A percentile compares a stretch with the other conserved stretches of the same genome.
phyloP scores from a whole-genome alignment of 2,329 filamentous ascomycete species.

The Aspergillus clavatus region DNA sequence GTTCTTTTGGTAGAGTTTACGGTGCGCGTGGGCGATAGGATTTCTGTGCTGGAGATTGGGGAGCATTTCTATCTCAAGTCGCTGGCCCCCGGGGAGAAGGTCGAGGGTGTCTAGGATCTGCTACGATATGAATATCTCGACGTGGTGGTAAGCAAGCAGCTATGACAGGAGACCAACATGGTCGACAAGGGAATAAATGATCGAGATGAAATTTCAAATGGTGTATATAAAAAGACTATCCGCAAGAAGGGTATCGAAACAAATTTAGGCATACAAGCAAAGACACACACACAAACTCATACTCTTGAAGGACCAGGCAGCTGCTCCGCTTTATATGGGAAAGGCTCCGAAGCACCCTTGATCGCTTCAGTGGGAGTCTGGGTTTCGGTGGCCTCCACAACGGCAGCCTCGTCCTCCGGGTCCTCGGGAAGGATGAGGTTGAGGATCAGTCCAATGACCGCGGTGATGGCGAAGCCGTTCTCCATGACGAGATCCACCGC shows the following conservation, averaged over 20 bases:
- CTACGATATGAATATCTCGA: neutral
- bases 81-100: conserved; percentile 30
- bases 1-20: conserved; percentile 29
- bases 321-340: neutral
- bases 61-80: conserved; percentile 43
- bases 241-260: neutral
- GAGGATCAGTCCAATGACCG: conserved; percentile 65
- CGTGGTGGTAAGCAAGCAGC: neutral
- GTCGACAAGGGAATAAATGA: no score
- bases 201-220: no score
- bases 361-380: conserved; percentile 13
- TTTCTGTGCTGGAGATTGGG: conserved; percentile 40
- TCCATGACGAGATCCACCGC: conserved; percentile 64
- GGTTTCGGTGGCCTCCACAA: conserved; percentile 21
- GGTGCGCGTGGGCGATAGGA: conserved; percentile 36
- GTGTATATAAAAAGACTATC: no score
- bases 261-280: neutral
- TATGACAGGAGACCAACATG: no score
- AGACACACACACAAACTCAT: neutral
- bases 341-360: neutral
- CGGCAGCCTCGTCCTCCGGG: conserved; percentile 57
- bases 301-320: neutral
- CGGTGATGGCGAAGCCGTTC: conserved; percentile 59
- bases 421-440: conserved; percentile 72
- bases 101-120: conserved; percentile 23